Conservation (phyloP, 768 basidiomycete genomes). For the Suillus decipiens region DNA sequence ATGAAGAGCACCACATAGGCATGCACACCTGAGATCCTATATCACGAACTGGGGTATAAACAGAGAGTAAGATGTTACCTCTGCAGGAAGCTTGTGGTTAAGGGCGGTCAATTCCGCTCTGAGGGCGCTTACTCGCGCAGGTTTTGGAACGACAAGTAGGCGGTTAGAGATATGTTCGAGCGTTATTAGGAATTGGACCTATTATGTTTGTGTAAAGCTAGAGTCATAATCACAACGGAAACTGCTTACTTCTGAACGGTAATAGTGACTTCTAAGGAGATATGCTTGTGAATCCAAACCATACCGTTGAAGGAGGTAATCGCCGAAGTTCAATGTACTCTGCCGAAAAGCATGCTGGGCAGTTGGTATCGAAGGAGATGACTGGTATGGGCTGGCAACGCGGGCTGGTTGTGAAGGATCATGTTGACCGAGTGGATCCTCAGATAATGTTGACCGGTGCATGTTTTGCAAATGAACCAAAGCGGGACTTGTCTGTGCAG, state of each 20-base stretch:
- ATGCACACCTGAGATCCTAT: constrained; percentile 65
- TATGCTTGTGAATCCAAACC: constrained; percentile 66
- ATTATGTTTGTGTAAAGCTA: constrained; percentile 19
- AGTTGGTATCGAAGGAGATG: constrained; percentile 68
- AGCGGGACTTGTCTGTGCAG: constrained; percentile 74
- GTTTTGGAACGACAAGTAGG: constrained; percentile 88
- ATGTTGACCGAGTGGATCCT: constrained; percentile 75
- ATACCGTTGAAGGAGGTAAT: constrained; percentile 66
- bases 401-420: constrained; percentile 42
- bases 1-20: constrained; percentile 84
- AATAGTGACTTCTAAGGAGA: constrained; percentile 84
- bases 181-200: constrained; percentile 85
- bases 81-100: constrained; percentile 95
- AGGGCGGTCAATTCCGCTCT: constrained; percentile 93
- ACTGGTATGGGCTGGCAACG: constrained; percentile 57
- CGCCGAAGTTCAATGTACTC: constrained; percentile 46
- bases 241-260: constrained; percentile 73
- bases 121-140: constrained; percentile 93
- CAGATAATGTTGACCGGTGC: constrained; percentile 59
- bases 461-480: constrained; percentile 59
- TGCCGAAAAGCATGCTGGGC: constrained; percentile 47
- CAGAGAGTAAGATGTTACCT: constrained; percentile 51
- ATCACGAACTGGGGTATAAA: constrained; percentile 11
- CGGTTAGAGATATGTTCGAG: constrained; percentile 93
- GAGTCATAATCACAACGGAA: neutral